Percentiles rank a stretch among this genome's conserved stretches.
phyloP scores from a whole-genome alignment of 495 filamentous ascomycete species.

The Tuber aestivum region DNA sequence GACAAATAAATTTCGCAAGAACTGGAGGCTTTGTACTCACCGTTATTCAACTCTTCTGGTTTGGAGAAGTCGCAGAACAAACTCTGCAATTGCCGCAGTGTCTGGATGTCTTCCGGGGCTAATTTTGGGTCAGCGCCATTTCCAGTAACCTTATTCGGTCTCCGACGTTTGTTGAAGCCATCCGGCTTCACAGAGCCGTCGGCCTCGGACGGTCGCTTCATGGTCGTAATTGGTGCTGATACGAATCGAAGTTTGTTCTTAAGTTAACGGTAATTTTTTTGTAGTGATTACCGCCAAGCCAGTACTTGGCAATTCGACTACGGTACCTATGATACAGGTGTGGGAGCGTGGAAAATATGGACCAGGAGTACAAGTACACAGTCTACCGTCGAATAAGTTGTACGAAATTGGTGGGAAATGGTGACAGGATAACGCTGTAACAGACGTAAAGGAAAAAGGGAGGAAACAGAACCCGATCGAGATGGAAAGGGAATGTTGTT shows the following conservation, averaged over 20 bases:
- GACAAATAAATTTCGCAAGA: background rate
- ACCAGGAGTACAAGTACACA: too few species aligned
- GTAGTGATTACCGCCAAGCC: background rate
- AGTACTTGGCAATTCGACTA: too few species aligned
- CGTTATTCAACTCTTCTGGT: constrained; percentile 24
- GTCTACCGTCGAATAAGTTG: too few species aligned
- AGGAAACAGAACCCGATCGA: too few species aligned
- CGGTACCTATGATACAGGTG: too few species aligned
- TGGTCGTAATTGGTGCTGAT: background rate
- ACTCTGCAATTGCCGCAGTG: constrained; percentile 24
- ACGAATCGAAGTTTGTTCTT: background rate
- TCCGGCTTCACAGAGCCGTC: constrained; percentile 1
- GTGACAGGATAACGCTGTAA: too few species aligned
- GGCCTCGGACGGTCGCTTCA: background rate
- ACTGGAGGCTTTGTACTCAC: constrained; percentile 14
- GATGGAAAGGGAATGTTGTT: too few species aligned
- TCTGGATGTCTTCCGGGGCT: constrained; percentile 20
- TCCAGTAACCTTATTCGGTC: constrained; percentile 2
- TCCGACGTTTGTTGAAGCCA: constrained; percentile 22
- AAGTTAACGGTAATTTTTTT: background rate
- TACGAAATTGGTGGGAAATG: too few species aligned
- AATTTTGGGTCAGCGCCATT: background rate
- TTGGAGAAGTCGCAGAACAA: constrained; percentile 35
- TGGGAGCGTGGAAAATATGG: too few species aligned
- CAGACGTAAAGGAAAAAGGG: too few species aligned